phyloP scores from a whole-genome alignment of 2,329 filamentous ascomycete genomes.

The Hyphodiscus sp. region DNA sequence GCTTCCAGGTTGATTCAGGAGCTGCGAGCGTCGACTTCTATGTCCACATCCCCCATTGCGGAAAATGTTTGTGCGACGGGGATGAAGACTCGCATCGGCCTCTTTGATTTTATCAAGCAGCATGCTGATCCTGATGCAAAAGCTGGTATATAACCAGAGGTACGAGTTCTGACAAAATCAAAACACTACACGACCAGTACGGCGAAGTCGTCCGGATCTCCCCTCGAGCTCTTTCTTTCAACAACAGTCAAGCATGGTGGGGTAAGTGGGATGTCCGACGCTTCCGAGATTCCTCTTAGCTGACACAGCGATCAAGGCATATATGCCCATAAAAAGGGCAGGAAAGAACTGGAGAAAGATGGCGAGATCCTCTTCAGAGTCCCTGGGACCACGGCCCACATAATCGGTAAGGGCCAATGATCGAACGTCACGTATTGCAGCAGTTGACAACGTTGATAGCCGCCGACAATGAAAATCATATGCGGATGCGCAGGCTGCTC shows the following conservation, averaged over 20 bases:
- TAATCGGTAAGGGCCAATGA: not conserved
- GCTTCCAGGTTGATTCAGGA: no score
- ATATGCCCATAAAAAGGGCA: conserved; percentile 1
- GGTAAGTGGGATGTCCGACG: not conserved
- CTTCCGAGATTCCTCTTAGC: not conserved
- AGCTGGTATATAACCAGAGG: conserved; percentile 2
- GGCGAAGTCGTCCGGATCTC: conserved; percentile 12
- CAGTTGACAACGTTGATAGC: no score
- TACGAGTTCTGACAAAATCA: not conserved
- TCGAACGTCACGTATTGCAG: conserved; percentile 10
- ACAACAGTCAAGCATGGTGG: conserved; percentile 20
- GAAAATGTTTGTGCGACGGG: no score
- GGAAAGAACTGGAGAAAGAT: conserved; percentile 18
- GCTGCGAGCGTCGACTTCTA: no score
- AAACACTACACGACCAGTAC: conserved; percentile 7
- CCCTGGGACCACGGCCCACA: conserved; percentile 9
- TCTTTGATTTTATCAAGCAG: no score
- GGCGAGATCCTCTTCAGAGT: conserved; percentile 4
- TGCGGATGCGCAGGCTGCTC: conserved; percentile 19
- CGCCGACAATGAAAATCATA: conserved; percentile 14
- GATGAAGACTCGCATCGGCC: no score
- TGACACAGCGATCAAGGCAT: conserved; percentile 15
- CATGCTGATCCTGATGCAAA: no score
- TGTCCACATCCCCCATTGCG: no score
- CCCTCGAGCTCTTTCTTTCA: conserved; percentile 28